Evolutionary conservation across 495 filamentous ascomycete species (phyloP).

Genomic region (Penicillium waksmanii): DNA sequence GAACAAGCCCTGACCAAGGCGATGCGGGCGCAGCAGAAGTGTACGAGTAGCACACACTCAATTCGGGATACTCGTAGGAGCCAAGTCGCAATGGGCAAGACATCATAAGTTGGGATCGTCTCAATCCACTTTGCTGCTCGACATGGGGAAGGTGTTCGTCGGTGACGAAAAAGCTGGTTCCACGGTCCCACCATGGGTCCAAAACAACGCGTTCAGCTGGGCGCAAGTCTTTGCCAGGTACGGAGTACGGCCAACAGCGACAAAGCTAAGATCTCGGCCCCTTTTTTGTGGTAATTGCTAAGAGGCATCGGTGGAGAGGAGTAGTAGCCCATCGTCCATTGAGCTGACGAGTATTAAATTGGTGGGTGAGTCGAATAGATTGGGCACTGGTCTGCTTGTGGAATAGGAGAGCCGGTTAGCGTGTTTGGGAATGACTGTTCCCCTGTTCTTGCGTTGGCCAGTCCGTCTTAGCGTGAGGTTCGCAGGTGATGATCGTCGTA

Average conservation of each 20-base stretch:
- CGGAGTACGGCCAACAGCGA: background rate
- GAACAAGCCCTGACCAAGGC: background rate
- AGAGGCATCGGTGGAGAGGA: background rate
- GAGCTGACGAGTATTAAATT: background rate
- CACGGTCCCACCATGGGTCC: conserved; percentile 25
- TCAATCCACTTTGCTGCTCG: conserved; percentile 5
- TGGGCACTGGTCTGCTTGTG: conserved; percentile 16
- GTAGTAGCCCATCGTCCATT: background rate
- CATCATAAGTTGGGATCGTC: conserved; percentile 8
- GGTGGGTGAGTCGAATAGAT: conserved; percentile 23
- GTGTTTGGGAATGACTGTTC: conserved; percentile 27
- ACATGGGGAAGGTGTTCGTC: conserved; percentile 32
- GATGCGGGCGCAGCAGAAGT: background rate
- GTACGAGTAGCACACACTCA: conserved; percentile 1
- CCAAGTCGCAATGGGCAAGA: conserved; percentile 11
- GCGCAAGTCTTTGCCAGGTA: too few species aligned
- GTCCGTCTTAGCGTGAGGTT: conserved; percentile 26
- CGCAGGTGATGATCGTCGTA: conserved; percentile 32
- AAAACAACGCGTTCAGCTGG: conserved; percentile 22
- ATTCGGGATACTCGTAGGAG: too few species aligned
- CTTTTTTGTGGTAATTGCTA: conserved; percentile 9
- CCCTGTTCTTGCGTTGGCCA: conserved; percentile 20
- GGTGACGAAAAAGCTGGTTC: conserved; percentile 17
- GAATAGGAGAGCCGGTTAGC: conserved; percentile 28
- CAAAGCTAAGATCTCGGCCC: conserved; percentile 10